phyloP scores from a whole-genome alignment of 2,329 filamentous ascomycete species.

The Aspergillus alliaceus region DNA sequence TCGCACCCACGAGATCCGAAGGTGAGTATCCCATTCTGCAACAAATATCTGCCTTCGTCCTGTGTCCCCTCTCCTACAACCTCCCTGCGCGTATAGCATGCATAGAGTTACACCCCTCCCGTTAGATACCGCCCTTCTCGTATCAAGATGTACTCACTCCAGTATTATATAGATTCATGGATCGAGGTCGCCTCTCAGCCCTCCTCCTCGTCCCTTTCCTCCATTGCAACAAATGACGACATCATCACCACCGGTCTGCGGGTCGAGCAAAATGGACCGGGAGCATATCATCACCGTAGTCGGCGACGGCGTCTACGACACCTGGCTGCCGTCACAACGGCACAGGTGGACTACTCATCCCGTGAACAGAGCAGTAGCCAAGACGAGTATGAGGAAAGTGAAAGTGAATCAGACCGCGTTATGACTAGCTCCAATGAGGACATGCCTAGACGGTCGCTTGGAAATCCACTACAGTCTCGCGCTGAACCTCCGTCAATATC shows the following conservation, averaged over 20 bases:
- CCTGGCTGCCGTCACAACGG: slow-evolving; percentile 38
- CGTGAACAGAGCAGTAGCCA: slow-evolving; percentile 69
- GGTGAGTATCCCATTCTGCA: slow-evolving; percentile 31
- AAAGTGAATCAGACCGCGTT: slow-evolving; percentile 79
- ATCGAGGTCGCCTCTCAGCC: slow-evolving; percentile 90
- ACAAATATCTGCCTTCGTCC: slow-evolving; percentile 1
- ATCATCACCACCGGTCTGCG: slow-evolving; percentile 86
- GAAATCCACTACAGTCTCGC: slow-evolving; percentile 24
- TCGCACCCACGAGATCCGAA: slow-evolving; percentile 42
- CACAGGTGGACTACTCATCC: slow-evolving; percentile 41
- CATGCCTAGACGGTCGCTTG: slow-evolving; percentile 35
- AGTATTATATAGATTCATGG: slow-evolving; percentile 77
- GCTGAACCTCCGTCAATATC: slow-evolving; percentile 23
- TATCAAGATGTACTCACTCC: slow-evolving; percentile 44
- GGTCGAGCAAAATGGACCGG: slow-evolving; percentile 60
- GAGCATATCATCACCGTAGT: slow-evolving; percentile 60
- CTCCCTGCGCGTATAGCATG: slow-evolving; percentile 20
- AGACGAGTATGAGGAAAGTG: slow-evolving; percentile 91
- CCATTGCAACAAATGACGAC: slow-evolving; percentile 69
- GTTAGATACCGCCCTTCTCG: neutral
- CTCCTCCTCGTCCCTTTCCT: slow-evolving; percentile 90
- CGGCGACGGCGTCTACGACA: slow-evolving; percentile 45
- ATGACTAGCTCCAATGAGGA: slow-evolving; percentile 65
- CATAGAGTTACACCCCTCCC: slow-evolving; percentile 13
- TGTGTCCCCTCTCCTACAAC: slow-evolving; percentile 4